These are phyloP conservation scores for Poronia punctata DNA, from an alignment of 495 filamentous ascomycete species.

Conservation along the genomic window DNA sequence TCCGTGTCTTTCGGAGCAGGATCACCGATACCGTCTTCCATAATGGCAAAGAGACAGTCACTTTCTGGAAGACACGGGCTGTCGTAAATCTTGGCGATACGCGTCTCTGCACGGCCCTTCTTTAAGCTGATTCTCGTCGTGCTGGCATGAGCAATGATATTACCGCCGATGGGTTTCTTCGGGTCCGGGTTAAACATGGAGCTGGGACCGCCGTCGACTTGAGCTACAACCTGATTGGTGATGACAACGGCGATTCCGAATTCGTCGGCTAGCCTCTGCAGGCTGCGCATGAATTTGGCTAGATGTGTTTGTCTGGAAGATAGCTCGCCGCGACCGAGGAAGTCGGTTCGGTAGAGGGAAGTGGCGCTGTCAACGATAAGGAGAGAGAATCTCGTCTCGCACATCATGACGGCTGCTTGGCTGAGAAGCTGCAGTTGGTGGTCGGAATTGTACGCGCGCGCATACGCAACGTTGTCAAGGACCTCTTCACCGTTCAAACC, in stretches of 20 bases:
- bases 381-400: conserved; percentile 92
- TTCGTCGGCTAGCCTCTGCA: conserved; percentile 92
- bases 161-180: conserved; percentile 97
- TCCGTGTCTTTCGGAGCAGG: conserved; percentile 93
- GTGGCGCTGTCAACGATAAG: conserved; percentile 94
- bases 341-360: conserved; percentile 91
- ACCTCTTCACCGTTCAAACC: conserved; percentile 95
- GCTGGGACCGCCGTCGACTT: conserved; percentile 91
- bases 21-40: conserved; percentile 93
- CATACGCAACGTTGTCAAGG: conserved; percentile 95
- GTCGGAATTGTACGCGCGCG: conserved; percentile 95
- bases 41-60: conserved; percentile 94
- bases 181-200: conserved; percentile 99
- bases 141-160: conserved; percentile 96
- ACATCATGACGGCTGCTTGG: conserved; percentile 98
- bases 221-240: conserved; percentile 96
- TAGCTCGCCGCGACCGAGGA: conserved; percentile 87
- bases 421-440: conserved; percentile 92
- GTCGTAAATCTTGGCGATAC: conserved; percentile 98
- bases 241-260: conserved; percentile 98
- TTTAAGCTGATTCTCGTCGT: conserved; percentile 86
- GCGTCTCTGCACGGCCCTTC: conserved; percentile 90
- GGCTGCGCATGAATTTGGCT: conserved; percentile 92
- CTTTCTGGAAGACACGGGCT: conserved; percentile 94
- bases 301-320: conserved; percentile 85